These are phyloP conservation scores for Intubia oerlemansii DNA, from an alignment of 2,329 filamentous ascomycete species.

Conservation along the genomic window DNA sequence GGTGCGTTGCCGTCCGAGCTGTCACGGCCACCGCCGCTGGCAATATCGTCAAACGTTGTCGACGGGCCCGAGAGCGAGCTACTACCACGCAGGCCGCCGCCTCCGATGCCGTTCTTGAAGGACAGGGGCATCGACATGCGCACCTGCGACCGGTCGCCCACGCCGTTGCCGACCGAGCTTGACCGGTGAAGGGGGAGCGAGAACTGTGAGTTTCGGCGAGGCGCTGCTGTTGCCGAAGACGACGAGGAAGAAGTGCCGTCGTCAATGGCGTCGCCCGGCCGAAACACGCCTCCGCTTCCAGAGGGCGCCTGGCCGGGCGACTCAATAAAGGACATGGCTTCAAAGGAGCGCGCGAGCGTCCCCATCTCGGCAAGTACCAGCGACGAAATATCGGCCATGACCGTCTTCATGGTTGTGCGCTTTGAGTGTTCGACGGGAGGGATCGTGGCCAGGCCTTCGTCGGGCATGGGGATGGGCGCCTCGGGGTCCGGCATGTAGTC, in stretches of 20 bases:
- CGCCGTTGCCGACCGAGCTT: slow-evolving; percentile 24
- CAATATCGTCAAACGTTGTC: slow-evolving; percentile 25
- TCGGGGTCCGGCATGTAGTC: slow-evolving; percentile 36
- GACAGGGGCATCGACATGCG: slow-evolving; percentile 59
- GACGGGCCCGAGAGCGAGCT: slow-evolving; percentile 23
- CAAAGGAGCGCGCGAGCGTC: slow-evolving; percentile 48
- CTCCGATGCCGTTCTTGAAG: no score
- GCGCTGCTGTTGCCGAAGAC: slow-evolving; percentile 1
- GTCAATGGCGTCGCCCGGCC: slow-evolving; percentile 18
- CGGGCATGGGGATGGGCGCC: slow-evolving; percentile 31
- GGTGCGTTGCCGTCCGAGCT: no score
- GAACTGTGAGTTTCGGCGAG: slow-evolving; percentile 34
- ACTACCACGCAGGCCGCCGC: slow-evolving; percentile 7
- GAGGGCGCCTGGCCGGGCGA: slow-evolving; percentile 47
- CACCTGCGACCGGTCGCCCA: slow-evolving; percentile 34
- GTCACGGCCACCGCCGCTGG: slow-evolving; percentile 14
- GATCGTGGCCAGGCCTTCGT: slow-evolving; percentile 50
- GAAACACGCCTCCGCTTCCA: slow-evolving; percentile 12
- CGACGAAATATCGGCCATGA: slow-evolving; percentile 61
- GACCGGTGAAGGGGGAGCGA: slow-evolving; percentile 26
- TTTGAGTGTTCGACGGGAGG: slow-evolving; percentile 47
- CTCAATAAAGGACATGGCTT: slow-evolving; percentile 54
- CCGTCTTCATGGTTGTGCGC: slow-evolving; percentile 59
- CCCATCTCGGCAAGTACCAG: slow-evolving; percentile 56
- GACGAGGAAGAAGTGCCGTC: slow-evolving; percentile 5